These are phyloP conservation scores for Actinidia arguta DNA, from an alignment of 179 eudicot genomes.

Conservation along the genomic window DNA sequence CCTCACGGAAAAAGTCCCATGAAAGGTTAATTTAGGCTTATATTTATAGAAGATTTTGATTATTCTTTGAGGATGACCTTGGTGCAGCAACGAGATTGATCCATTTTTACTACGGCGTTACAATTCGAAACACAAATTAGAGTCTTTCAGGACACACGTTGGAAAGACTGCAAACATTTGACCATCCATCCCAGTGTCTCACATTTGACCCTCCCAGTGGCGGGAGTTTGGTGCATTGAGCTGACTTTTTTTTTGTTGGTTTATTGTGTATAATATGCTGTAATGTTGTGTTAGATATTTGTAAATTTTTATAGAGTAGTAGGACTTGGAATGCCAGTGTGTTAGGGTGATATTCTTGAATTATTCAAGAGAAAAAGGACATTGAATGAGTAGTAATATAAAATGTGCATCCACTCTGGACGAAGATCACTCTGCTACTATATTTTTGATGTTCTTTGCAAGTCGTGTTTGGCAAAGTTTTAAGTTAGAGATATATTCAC, in stretches of 20 bases:
- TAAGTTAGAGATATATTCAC: too few relatives aligned
- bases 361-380: background rate
- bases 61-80: background rate
- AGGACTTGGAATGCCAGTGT: background rate
- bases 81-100: background rate
- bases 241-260: background rate
- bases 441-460: too few relatives aligned
- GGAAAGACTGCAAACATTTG: too few relatives aligned
- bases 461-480: too few relatives aligned
- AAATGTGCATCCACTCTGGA: too few relatives aligned
- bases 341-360: constrained; percentile 11
- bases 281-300: background rate
- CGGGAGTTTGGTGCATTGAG: too few relatives aligned
- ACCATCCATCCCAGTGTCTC: too few relatives aligned
- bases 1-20: constrained; percentile 47
- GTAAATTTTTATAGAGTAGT: background rate
- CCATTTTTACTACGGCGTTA: background rate
- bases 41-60: background rate
- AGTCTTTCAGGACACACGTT: background rate
- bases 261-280: background rate
- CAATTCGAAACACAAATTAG: background rate
- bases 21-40: background rate
- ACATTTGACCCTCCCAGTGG: too few relatives aligned
- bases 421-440: too few relatives aligned
- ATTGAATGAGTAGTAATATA: background rate